Conservation (phyloP, 805 yeast species). For the Schwanniomyces sp. region DNA sequence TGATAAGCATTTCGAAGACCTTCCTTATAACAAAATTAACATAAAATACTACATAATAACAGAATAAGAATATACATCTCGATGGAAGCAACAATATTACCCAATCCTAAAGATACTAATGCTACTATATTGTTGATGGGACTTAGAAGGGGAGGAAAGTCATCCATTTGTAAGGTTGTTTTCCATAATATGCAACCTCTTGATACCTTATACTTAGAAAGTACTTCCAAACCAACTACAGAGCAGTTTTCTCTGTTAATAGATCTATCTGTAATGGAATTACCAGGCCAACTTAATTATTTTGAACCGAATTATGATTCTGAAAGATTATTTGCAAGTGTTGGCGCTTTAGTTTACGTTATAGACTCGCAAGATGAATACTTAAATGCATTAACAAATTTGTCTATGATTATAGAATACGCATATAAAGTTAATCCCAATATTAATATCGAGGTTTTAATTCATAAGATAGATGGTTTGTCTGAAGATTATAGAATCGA, state of each 20-base stretch:
- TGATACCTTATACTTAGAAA: constrained; percentile 86
- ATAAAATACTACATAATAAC: neutral
- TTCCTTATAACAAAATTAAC: neutral
- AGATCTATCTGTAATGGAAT: constrained; percentile 85
- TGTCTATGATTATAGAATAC: constrained; percentile 83
- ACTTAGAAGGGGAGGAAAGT: constrained; percentile 85
- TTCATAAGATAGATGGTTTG: constrained; percentile 94
- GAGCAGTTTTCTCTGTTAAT: constrained; percentile 83
- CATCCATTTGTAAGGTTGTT: constrained; percentile 93
- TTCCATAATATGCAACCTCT: constrained; percentile 96
- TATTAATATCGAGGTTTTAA: constrained; percentile 86
- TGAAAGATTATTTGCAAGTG: constrained; percentile 71
- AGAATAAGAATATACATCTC: neutral
- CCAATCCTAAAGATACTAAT: constrained; percentile 50
- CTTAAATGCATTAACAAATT: constrained; percentile 82
- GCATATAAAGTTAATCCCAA: constrained; percentile 83
- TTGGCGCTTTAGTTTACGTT: constrained; percentile 90
- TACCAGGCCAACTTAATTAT: constrained; percentile 91
- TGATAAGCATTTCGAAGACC: neutral
- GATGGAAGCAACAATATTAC: constrained; percentile 19
- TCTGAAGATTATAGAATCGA: constrained; percentile 92
- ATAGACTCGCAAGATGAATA: constrained; percentile 96
- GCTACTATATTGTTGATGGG: constrained; percentile 92
- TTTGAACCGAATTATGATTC: constrained; percentile 85
- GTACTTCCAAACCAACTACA: constrained; percentile 84